These are phyloP conservation scores for Linum trigynum DNA, from an alignment of 345 rosid species.

Conservation along the genomic window DNA sequence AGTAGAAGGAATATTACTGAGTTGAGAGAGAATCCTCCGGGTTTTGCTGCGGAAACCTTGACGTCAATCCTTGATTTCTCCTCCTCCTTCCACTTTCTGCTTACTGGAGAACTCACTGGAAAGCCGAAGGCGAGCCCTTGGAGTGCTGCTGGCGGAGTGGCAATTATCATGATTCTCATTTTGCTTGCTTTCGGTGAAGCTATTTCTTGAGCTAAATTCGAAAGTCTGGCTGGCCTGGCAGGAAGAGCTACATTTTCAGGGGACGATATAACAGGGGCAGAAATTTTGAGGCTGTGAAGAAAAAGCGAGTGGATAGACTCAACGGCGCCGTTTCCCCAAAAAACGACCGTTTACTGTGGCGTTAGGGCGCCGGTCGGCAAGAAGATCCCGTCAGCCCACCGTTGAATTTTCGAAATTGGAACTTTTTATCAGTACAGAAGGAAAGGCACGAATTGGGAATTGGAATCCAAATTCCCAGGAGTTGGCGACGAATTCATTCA, in stretches of 20 bases:
- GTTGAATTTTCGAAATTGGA: too few relatives aligned
- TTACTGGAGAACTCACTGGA: background rate
- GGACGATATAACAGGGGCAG: background rate
- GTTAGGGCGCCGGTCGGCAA: too few relatives aligned
- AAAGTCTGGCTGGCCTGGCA: background rate
- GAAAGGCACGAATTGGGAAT: too few relatives aligned
- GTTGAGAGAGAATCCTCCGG: constrained; percentile 40
- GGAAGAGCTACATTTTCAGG: too few relatives aligned
- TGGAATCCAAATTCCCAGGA: too few relatives aligned
- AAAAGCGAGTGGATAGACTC: background rate
- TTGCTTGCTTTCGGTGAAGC: background rate
- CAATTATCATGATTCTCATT: too few relatives aligned
- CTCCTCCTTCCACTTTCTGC: background rate
- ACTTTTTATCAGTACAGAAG: too few relatives aligned
- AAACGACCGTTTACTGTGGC: background rate
- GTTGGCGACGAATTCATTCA: too few relatives aligned
- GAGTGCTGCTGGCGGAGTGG: background rate
- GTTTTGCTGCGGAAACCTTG: constrained; percentile 32
- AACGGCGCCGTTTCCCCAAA: background rate
- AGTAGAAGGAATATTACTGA: constrained; percentile 25
- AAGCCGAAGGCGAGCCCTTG: background rate
- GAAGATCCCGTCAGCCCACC: too few relatives aligned
- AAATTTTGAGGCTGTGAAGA: background rate
- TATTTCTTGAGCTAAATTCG: background rate
- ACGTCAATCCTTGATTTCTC: constrained; percentile 6